phyloP scores from a whole-genome alignment of 1,284 basidiomycete species.

The Rhodotorula sp. region DNA sequence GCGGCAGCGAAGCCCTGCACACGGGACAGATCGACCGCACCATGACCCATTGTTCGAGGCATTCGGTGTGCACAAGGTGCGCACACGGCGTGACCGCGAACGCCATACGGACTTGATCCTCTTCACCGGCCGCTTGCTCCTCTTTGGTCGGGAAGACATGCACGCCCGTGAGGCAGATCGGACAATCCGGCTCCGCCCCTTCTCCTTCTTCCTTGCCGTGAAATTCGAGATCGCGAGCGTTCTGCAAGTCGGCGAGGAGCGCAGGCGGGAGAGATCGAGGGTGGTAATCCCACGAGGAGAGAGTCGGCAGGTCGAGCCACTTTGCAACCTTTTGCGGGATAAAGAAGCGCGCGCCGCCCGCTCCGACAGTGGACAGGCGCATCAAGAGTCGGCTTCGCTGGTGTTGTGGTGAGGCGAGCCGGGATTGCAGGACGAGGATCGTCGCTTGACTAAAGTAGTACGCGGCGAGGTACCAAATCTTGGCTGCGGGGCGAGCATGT shows the following conservation, averaged over 20 bases:
- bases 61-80: constrained; percentile 45
- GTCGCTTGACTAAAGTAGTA: constrained; percentile 42
- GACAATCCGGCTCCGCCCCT: constrained; percentile 42
- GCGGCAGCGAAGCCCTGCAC: constrained; percentile 28
- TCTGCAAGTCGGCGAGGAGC: constrained; percentile 5
- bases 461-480: constrained; percentile 43
- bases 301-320: constrained; percentile 26
- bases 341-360: constrained; percentile 45
- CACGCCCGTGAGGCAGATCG: constrained; percentile 48
- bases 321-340: constrained; percentile 28
- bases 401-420: constrained; percentile 39
- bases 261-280: constrained; percentile 31
- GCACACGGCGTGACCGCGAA: constrained; percentile 46
- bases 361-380: constrained; percentile 14
- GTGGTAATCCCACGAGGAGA: constrained; percentile 48
- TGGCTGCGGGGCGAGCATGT: constrained; percentile 23
- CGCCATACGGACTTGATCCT: constrained; percentile 5
- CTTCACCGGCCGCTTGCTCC: constrained; percentile 18
- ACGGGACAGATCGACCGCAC: constrained; percentile 39
- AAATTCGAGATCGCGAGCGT: constrained; percentile 23
- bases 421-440: constrained; percentile 44
- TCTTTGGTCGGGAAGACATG: constrained; percentile 29
- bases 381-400: constrained; percentile 23
- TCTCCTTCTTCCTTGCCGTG: not conserved
- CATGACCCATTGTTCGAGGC: constrained; percentile 45